Evolutionary conservation across 768 basidiomycete species (phyloP).

Genomic region (Hemileccinum impolitum): DNA sequence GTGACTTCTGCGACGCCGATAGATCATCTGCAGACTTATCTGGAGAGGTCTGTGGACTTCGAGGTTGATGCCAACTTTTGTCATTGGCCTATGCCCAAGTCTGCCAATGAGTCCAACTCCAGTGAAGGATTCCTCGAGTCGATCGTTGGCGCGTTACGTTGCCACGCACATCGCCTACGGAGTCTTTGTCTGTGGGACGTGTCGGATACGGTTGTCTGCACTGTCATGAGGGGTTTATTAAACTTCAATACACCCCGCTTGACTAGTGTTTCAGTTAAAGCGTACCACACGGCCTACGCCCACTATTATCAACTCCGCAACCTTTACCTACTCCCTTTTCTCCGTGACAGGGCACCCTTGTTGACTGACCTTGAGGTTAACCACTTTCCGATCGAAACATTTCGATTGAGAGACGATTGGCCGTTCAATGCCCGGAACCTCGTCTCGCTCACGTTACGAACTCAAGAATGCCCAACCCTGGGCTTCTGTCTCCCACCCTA

Average conservation of each 20-base stretch:
- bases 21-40: background rate
- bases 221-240: conserved; percentile 1
- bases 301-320: conserved; percentile 8
- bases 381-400: conserved; percentile 16
- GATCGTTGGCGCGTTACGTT: background rate
- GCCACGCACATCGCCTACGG: conserved; percentile 4
- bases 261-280: conserved; percentile 12
- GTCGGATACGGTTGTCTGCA: conserved; percentile 11
- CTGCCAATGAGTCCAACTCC: background rate
- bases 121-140: conserved; percentile 3
- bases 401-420: background rate
- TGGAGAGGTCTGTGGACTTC: conserved; percentile 11
- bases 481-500: conserved; percentile 13
- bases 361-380: conserved; percentile 12
- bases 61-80: conserved; percentile 11
- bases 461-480: conserved; percentile 6
- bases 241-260: conserved; percentile 2
- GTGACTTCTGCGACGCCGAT: conserved; percentile 13
- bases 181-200: conserved; percentile 13
- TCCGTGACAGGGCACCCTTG: conserved; percentile 6
- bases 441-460: conserved; percentile 12
- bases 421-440: conserved; percentile 8
- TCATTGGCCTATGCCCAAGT: conserved; percentile 6
- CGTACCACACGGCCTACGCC: background rate
- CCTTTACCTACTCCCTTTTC: conserved; percentile 8